Conservation (phyloP, 2,329 filamentous ascomycete species). For the Cryphonectria radicalis region DNA sequence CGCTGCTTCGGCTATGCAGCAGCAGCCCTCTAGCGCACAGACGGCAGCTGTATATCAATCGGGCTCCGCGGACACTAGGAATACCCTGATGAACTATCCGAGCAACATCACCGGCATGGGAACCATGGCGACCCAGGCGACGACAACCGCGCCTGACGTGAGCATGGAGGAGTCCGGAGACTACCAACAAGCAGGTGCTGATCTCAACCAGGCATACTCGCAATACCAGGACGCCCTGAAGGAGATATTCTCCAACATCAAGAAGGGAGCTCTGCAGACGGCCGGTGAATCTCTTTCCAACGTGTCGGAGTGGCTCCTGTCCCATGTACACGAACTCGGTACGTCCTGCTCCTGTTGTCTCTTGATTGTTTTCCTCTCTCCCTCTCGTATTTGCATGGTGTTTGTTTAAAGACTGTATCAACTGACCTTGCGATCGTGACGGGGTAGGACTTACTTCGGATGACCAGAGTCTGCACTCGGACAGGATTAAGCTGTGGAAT, state of each 20-base stretch:
- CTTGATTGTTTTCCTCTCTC: background rate
- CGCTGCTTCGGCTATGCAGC: slow-evolving; percentile 58
- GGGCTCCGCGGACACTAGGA: slow-evolving; percentile 57
- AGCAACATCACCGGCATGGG: slow-evolving; percentile 52
- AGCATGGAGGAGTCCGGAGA: slow-evolving; percentile 60
- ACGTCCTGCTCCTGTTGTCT: slow-evolving; percentile 37
- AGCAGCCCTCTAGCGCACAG: slow-evolving; percentile 51
- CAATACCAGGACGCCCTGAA: slow-evolving; percentile 66
- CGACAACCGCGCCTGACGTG: slow-evolving; percentile 47
- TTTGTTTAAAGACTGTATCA: background rate
- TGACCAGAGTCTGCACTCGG: slow-evolving; percentile 73
- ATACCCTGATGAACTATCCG: slow-evolving; percentile 60
- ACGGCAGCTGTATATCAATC: slow-evolving; percentile 68
- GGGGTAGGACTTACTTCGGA: slow-evolving; percentile 80
- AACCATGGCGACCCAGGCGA: slow-evolving; percentile 48
- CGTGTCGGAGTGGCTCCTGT: slow-evolving; percentile 60
- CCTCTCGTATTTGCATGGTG: background rate
- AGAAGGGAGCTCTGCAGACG: slow-evolving; percentile 52
- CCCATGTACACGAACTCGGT: slow-evolving; percentile 61
- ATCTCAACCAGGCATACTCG: slow-evolving; percentile 71
- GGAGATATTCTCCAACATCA: slow-evolving; percentile 73
- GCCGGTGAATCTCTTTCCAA: slow-evolving; percentile 57
- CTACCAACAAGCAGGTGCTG: slow-evolving; percentile 55
- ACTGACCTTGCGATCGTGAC: background rate
- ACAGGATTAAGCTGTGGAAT: slow-evolving; percentile 85